Evolutionary conservation across 495 filamentous ascomycete species (phyloP).

Genomic region (Aspergillus asperescens): DNA sequence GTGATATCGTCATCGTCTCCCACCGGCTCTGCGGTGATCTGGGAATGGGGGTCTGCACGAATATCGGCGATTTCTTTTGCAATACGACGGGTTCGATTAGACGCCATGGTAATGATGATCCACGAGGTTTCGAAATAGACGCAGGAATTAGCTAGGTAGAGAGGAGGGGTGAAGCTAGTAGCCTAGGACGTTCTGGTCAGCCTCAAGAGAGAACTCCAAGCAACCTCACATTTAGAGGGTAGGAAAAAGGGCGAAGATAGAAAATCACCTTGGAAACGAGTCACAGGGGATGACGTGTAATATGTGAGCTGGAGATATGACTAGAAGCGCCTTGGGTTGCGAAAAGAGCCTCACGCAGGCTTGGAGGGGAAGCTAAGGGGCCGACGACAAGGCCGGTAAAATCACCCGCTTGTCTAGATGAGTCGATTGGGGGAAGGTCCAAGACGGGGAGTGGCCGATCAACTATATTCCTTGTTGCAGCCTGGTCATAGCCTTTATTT

Average conservation of each 20-base stretch:
- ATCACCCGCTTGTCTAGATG: not conserved
- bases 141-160: not conserved
- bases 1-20: constrained; percentile 67
- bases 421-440: too few relatives aligned
- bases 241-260: not conserved
- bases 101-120: constrained; percentile 52
- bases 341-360: constrained; percentile 13
- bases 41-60: constrained; percentile 65
- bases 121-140: not conserved
- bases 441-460: too few relatives aligned
- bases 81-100: constrained; percentile 75
- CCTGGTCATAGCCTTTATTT: too few relatives aligned
- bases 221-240: not conserved
- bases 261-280: not conserved
- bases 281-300: constrained; percentile 4
- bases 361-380: constrained; percentile 12
- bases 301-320: constrained; percentile 1
- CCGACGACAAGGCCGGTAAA: not conserved
- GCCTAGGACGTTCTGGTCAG: not conserved
- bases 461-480: too few relatives aligned
- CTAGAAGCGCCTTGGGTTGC: constrained; percentile 6
- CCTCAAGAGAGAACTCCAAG: not conserved
- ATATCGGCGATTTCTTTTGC: constrained; percentile 91
- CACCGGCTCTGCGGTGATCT: constrained; percentile 63
- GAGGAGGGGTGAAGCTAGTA: not conserved